phyloP scores from a whole-genome alignment of 352 stramenopile species.

The Phytophthora hibernalis region DNA sequence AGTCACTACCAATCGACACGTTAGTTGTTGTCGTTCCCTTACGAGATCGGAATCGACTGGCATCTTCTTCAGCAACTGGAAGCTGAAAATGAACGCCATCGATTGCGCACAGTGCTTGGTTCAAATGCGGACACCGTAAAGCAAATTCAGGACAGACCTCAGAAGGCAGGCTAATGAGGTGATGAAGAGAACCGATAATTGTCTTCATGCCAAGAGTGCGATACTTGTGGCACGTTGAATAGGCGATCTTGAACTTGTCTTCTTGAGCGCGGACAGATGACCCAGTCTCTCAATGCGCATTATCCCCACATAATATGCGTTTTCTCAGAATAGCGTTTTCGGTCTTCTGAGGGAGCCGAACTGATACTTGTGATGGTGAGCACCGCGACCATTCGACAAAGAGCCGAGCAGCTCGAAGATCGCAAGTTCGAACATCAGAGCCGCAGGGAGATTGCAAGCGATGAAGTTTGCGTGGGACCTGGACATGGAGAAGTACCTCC shows the following conservation, averaged over 20 bases:
- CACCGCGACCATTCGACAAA: too few relatives aligned
- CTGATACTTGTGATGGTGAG: too few relatives aligned
- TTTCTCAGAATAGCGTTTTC: too few relatives aligned
- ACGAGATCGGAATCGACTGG: background rate
- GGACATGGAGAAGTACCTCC: too few relatives aligned
- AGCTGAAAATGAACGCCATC: background rate
- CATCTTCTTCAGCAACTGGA: background rate
- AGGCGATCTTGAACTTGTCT: background rate
- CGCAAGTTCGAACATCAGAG: too few relatives aligned
- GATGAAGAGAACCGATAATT: background rate
- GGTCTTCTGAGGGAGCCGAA: too few relatives aligned
- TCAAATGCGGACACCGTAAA: background rate
- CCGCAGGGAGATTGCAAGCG: too few relatives aligned
- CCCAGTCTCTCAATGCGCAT: too few relatives aligned
- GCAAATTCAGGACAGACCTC: background rate
- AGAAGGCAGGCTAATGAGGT: background rate
- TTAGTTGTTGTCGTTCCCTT: background rate
- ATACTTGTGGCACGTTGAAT: constrained; percentile 1
- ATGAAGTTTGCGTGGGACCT: too few relatives aligned
- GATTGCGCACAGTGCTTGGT: background rate
- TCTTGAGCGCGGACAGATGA: background rate
- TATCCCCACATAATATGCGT: too few relatives aligned
- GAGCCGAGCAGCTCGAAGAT: too few relatives aligned
- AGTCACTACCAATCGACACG: background rate
- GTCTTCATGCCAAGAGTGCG: background rate